Evolutionary conservation across 805 yeast genomes (phyloP).

Genomic region (Pichia membranifaciens): DNA sequence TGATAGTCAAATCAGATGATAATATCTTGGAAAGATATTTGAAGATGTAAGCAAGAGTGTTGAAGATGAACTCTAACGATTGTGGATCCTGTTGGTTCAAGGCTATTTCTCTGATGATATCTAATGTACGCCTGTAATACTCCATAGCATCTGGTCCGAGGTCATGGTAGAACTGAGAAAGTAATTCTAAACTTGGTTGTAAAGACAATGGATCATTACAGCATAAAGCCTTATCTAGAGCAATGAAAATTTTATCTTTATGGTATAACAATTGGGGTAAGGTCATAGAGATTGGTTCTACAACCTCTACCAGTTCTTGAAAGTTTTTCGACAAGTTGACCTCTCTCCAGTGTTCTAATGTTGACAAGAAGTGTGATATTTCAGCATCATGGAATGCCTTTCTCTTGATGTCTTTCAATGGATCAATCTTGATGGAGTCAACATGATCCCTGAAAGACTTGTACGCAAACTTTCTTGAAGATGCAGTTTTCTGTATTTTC

Average conservation of each 20-base stretch:
- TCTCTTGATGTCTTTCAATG: slow-evolving; percentile 42
- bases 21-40: slow-evolving; percentile 72
- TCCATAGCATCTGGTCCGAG: slow-evolving; percentile 81
- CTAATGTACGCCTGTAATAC: slow-evolving; percentile 52
- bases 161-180: slow-evolving; percentile 86
- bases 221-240: slow-evolving; percentile 36
- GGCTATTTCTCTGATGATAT: slow-evolving; percentile 44
- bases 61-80: slow-evolving; percentile 77
- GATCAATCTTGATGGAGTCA: slow-evolving; percentile 81
- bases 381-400: slow-evolving; percentile 68
- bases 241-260: slow-evolving; percentile 49
- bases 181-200: slow-evolving; percentile 74
- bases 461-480: slow-evolving; percentile 55
- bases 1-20: slow-evolving; percentile 57
- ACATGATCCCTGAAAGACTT: slow-evolving; percentile 79
- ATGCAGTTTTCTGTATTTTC: slow-evolving; percentile 43
- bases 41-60: slow-evolving; percentile 80
- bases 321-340: slow-evolving; percentile 72
- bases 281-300: slow-evolving; percentile 54
- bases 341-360: slow-evolving; percentile 84
- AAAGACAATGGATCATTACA: slow-evolving; percentile 63
- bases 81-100: slow-evolving; percentile 48
- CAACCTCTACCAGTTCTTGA: slow-evolving; percentile 52
- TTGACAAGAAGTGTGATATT: slow-evolving; percentile 70
- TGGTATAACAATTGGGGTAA: slow-evolving; percentile 78